Evolutionary conservation across 306 rosid species (phyloP).

Genomic region (Dryas drummondii): DNA sequence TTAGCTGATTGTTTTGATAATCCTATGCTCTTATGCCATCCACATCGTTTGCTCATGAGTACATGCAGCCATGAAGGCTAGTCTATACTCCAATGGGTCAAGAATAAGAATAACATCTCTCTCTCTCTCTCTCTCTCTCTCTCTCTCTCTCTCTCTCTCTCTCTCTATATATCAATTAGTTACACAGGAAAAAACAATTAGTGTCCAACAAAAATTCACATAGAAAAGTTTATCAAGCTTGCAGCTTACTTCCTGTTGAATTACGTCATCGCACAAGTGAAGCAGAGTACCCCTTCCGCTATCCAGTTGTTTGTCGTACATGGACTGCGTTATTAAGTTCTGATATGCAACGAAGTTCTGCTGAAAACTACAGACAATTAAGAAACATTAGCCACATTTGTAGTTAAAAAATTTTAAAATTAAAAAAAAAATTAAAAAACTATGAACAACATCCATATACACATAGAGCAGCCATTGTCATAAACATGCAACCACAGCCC

Average conservation of each 20-base stretch:
- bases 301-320: conserved; percentile 97
- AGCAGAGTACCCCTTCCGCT: conserved; percentile 99
- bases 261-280: conserved; percentile 96
- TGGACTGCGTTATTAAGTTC: conserved; percentile 93
- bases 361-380: conserved; percentile 61
- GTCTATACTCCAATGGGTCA: background rate
- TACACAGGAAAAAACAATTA: no score
- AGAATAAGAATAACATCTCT: no score
- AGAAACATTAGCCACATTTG: conserved; percentile 24
- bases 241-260: conserved; percentile 93
- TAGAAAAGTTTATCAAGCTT: conserved; percentile 10
- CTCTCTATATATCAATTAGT: no score
- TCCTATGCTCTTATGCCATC: background rate
- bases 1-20: background rate
- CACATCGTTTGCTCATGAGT: background rate
- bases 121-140: no score
- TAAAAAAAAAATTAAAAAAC: background rate
- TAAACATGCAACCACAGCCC: background rate
- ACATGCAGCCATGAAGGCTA: background rate
- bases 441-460: background rate
- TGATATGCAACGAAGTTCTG: conserved; percentile 81
- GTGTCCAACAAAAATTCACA: background rate
- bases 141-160: no score
- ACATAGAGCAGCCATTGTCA: no score
- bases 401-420: background rate